A percentile compares a stretch with the other conserved stretches of the same genome.
Conservation (phyloP, 768 basidiomycete genomes). For the Amanita muscaria region DNA sequence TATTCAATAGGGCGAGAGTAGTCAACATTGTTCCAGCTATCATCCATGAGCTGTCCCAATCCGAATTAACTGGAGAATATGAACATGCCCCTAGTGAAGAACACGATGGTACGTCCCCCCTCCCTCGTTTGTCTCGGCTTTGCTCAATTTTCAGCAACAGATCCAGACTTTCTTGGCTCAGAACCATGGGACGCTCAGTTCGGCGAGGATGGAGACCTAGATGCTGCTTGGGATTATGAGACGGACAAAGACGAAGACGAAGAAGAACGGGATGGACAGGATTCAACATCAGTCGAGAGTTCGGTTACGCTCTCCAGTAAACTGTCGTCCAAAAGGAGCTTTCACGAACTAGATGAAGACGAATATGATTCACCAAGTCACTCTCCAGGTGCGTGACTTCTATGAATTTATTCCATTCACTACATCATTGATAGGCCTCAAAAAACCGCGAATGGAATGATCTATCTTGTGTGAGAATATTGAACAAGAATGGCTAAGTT, state of each 20-base stretch:
- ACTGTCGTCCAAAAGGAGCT: constrained; percentile 46
- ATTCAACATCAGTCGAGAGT: constrained; percentile 41
- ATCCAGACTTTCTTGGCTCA: constrained; percentile 3
- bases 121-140: not conserved
- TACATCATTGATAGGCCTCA: not conserved
- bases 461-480: not conserved
- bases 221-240: constrained; percentile 31
- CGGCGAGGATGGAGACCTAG: constrained; percentile 33
- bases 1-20: no score
- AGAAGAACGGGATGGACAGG: constrained; percentile 16
- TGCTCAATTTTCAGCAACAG: constrained; percentile 11
- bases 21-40: no score
- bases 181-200: constrained; percentile 12
- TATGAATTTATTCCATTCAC: not conserved
- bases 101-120: not conserved
- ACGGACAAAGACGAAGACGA: constrained; percentile 26
- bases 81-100: not conserved
- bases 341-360: constrained; percentile 34
- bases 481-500: constrained; percentile 4
- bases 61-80: not conserved
- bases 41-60: constrained; percentile 3
- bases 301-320: constrained; percentile 50
- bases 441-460: constrained; percentile 4
- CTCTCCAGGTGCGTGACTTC: constrained; percentile 35
- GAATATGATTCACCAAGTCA: constrained; percentile 22